Evolutionary conservation across 176 grass and related monocot genomes (phyloP).

Genomic region (Cymbopogon citratus): DNA sequence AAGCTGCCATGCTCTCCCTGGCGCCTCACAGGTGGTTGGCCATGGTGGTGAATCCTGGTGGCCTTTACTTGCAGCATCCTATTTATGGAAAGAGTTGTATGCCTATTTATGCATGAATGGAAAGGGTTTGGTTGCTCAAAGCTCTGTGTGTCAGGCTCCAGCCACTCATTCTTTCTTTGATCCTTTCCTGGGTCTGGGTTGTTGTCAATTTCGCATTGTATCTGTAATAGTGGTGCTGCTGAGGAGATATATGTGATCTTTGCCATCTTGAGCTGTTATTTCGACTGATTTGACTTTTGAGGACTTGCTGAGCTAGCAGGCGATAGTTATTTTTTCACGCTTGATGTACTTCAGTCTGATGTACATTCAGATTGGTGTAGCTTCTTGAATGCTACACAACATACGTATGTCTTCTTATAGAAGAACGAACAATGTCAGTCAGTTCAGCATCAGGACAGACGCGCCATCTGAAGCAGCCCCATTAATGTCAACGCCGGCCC

Average conservation of each 20-base stretch:
- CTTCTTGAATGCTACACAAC: background rate
- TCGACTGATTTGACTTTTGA: background rate
- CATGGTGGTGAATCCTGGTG: background rate
- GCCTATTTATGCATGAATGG: background rate
- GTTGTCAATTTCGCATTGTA: background rate
- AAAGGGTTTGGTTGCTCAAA: background rate
- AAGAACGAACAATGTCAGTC: background rate
- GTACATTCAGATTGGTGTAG: background rate
- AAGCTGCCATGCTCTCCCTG: background rate
- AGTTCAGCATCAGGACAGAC: no score
- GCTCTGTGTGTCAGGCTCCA: background rate
- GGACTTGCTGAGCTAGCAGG: background rate
- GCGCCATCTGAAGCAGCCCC: no score
- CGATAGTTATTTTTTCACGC: background rate
- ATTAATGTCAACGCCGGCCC: no score
- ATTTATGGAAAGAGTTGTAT: slow-evolving; percentile 18
- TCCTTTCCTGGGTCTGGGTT: background rate
- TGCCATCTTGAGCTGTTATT: background rate
- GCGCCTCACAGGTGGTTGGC: slow-evolving; percentile 20
- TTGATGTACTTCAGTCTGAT: background rate
- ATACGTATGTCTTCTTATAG: background rate
- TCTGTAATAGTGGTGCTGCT: background rate
- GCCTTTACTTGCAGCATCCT: slow-evolving; percentile 22
- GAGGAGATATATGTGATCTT: background rate
- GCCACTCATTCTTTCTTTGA: background rate